These are phyloP conservation scores for Artemisia argyi DNA, from an alignment of 129 eudicot species.

Conservation along the genomic window DNA sequence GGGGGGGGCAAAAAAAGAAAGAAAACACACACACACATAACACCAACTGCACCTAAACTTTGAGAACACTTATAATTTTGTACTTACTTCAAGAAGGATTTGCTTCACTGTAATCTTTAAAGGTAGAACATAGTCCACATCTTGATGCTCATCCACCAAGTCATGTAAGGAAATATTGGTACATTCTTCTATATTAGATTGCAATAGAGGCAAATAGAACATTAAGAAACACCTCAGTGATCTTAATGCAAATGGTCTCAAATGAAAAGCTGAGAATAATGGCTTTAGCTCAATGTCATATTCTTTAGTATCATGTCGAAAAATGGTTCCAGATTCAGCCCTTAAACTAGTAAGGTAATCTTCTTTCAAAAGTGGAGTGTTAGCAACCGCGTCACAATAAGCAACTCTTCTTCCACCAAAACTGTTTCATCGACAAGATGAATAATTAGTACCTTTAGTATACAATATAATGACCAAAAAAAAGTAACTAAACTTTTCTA, in stretches of 20 bases:
- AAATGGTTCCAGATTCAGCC: conserved; percentile 43
- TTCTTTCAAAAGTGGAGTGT: conserved; percentile 42
- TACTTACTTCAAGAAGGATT: conserved; percentile 59
- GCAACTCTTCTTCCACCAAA: conserved; percentile 47
- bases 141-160: conserved; percentile 10
- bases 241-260: conserved; percentile 58
- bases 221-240: conserved; percentile 72
- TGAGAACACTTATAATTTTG: background rate
- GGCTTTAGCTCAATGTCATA: conserved; percentile 73
- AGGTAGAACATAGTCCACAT: conserved; percentile 65
- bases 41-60: background rate
- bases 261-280: conserved; percentile 75
- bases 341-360: conserved; percentile 52
- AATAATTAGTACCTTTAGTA: conserved; percentile 3
- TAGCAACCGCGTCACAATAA: conserved; percentile 57
- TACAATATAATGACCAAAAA: no score
- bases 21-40: no score
- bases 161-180: no score
- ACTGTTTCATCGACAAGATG: conserved; percentile 31
- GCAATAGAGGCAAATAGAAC: conserved; percentile 77
- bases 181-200: no score
- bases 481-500: no score
- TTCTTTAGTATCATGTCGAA: conserved; percentile 60
- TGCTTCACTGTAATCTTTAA: conserved; percentile 78
- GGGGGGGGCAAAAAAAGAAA: no score